Evolutionary conservation across 2,329 filamentous ascomycete species (phyloP), one percentile per base, ranked within the genome.

Genomic region (Aspergillus proliferans): DNA sequence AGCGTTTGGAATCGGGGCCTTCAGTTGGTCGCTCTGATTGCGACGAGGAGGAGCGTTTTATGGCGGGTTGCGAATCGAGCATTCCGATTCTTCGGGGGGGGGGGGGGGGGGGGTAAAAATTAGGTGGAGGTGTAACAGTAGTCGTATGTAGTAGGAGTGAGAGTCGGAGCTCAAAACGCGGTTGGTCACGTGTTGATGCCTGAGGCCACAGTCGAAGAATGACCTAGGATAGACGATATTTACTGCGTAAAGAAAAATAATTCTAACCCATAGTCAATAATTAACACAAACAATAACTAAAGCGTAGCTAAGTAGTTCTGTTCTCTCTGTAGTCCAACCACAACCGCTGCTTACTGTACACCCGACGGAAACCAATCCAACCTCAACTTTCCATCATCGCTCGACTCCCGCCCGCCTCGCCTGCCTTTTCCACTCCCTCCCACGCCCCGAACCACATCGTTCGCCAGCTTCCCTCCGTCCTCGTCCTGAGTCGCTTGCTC

Each of bases 311-410:
- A 22, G 22, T 22, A 22, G 22, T 22, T 22, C 22, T 6, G 5
- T 21, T 21, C 4, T 21, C 21, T 21, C 21, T 2, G 21, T 4
- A 65, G 63, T 58, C 61, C 60, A 59, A 62, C 67, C 56, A 54
- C 39, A 54, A 48, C 52, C 47, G 57, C 59, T 64, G 65, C 65
- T 67, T 67, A 67, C 61, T 60, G 61, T 36, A 36, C 34, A 18
- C 7, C 63, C 63, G 58, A 58, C 63, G 62, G 61, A 30, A 30
- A 63, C 66, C 64, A 64, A 63, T 65, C 64, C 62, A 58, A 65
- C 63, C 46, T 57, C 52, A 49, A 55, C 53, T 54, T 54, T 49
- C 51, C 60, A 57, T 63, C 63, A 56, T 52, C 56, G 52, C 51
- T 51, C 48, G 51, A 50, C 41, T 47, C 47, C 34, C 56, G 50